A percentile compares a stretch with the other conserved stretches of the same genome.
Conservation (phyloP, 1,284 basidiomycete genomes). For the Boletus coffeatus region DNA sequence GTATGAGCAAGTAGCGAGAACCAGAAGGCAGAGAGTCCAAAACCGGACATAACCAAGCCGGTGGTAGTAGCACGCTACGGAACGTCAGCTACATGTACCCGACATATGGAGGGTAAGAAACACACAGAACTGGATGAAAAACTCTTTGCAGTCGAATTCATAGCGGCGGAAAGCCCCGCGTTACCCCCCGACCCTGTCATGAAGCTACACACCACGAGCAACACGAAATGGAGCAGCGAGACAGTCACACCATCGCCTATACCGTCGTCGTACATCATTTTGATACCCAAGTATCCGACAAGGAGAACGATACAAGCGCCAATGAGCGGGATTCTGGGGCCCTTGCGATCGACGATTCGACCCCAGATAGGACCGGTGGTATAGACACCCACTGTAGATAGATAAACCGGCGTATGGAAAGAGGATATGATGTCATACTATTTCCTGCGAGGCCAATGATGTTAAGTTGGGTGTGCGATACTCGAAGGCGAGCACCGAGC, state of each 20-base stretch:
- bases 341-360: conserved; percentile 57
- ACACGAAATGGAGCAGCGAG: conserved; percentile 29
- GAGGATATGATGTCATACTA: conserved; percentile 31
- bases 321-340: conserved; percentile 49
- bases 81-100: not conserved
- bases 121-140: conserved; percentile 50
- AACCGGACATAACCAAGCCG: conserved; percentile 74
- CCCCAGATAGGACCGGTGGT: conserved; percentile 65
- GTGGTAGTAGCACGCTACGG: conserved; percentile 65
- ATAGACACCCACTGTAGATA: conserved; percentile 51
- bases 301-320: conserved; percentile 49
- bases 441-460: conserved; percentile 68
- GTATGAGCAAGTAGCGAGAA: conserved; percentile 66
- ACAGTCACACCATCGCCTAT: conserved; percentile 23
- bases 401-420: conserved; percentile 5
- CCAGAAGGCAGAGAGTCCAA: conserved; percentile 78
- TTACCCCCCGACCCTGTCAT: conserved; percentile 62
- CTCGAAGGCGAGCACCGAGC: conserved; percentile 60
- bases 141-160: conserved; percentile 64
- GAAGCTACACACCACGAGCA: conserved; percentile 46
- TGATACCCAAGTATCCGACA: conserved; percentile 63
- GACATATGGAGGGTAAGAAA: not conserved
- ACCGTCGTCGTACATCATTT: conserved; percentile 53
- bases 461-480: conserved; percentile 74
- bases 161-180: conserved; percentile 46